phyloP scores from a whole-genome alignment of 305 asterid genomes.

The Fraxinus nigra region DNA sequence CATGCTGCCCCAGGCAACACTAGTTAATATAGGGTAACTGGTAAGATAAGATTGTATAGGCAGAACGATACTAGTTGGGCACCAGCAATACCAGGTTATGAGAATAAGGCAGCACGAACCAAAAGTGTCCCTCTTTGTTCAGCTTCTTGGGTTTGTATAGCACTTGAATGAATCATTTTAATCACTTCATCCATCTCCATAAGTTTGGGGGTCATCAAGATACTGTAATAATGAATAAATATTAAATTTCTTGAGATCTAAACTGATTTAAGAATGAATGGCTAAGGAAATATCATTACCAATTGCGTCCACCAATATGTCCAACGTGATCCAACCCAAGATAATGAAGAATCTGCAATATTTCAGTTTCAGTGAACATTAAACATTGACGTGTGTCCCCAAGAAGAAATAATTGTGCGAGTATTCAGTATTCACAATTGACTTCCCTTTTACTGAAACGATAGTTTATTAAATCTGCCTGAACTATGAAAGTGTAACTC shows the following conservation, averaged over 20 bases:
- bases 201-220: conserved; percentile 76
- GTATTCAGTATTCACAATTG: neutral
- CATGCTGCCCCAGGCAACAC: neutral
- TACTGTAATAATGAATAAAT: conserved; percentile 35
- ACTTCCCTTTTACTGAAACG: neutral
- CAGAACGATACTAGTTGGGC: conserved; percentile 30
- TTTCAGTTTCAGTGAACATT: conserved; percentile 27
- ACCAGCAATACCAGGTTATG: conserved; percentile 53
- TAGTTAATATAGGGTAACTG: neutral
- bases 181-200: conserved; percentile 82
- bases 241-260: conserved; percentile 19
- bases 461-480: neutral
- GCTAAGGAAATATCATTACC: conserved; percentile 37
- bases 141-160: conserved; percentile 35
- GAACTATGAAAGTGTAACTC: neutral
- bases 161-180: conserved; percentile 53
- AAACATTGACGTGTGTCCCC: conserved; percentile 14
- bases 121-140: conserved; percentile 70
- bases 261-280: neutral
- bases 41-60: conserved; percentile 11
- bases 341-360: conserved; percentile 83
- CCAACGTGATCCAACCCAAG: conserved; percentile 98
- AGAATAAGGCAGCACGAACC: conserved; percentile 81
- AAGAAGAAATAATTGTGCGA: conserved; percentile 12
- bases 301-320: conserved; percentile 84